phyloP scores from a whole-genome alignment of 495 filamentous ascomycete genomes.

The Patellaria atrata region DNA sequence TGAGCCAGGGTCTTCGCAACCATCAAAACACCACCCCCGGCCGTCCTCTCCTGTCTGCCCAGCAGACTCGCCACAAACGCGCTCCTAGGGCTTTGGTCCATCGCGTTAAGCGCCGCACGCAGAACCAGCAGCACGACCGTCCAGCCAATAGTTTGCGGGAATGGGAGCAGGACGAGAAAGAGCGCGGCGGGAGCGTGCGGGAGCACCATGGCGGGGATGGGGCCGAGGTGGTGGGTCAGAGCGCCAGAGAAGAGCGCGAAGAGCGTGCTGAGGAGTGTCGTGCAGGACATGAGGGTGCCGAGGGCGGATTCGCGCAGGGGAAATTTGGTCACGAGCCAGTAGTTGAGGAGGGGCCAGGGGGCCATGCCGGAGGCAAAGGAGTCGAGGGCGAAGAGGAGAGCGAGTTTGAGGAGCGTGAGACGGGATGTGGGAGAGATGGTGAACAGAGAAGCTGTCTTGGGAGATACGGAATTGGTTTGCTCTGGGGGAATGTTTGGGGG shows the following conservation, averaged over 20 bases:
- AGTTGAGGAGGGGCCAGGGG: conserved; percentile 35
- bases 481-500: background rate
- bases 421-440: conserved; percentile 28
- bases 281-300: conserved; percentile 17
- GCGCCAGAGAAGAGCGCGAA: conserved; percentile 62
- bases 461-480: too few relatives aligned
- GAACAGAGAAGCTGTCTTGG: too few relatives aligned
- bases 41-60: conserved; percentile 59
- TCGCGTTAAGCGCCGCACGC: conserved; percentile 52
- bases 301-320: conserved; percentile 46
- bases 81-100: conserved; percentile 70
- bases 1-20: conserved; percentile 24
- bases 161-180: conserved; percentile 53
- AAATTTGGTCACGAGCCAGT: conserved; percentile 69
- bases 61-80: conserved; percentile 66
- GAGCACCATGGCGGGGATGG: conserved; percentile 79
- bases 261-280: conserved; percentile 44
- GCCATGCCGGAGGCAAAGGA: conserved; percentile 67
- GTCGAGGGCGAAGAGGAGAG: conserved; percentile 65
- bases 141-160: conserved; percentile 43
- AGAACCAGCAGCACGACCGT: conserved; percentile 46
- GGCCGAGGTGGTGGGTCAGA: conserved; percentile 59
- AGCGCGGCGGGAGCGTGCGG: conserved; percentile 67
- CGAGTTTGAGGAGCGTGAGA: conserved; percentile 51
- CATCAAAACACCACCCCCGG: conserved; percentile 31